Base-by-base conservation (phyloP, 257 asterid species). In the Solanum pimpinellifolium region DNA sequence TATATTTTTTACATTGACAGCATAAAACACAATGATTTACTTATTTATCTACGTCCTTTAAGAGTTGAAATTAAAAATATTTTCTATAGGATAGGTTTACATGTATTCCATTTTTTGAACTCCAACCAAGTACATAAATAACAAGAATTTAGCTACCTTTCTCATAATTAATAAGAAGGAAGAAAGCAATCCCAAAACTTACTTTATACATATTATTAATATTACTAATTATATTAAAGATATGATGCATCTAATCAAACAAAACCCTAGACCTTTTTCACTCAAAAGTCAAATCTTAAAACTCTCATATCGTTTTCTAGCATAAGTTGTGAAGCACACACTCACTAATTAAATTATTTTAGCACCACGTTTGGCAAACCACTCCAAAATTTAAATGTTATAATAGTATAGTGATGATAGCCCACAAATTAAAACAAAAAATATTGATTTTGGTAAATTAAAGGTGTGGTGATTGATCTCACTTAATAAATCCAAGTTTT, bases 331-430 rank as follows among this genome's bases (percentile, higher is more conserved):
- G 87, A 84, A 75, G 83, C 86, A 85, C 68, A 23, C 20, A 23
- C 39, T 11, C 2, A 11, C 37, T 65, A 29, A 29, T 29, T 69
- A 66, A 66, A 49, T 31, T 47, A 49, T 81, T 47, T 85, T 88
- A 9, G 49, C 88, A 41, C 27, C 68, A 31, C 20, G 29, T 77
- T 85, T 65, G 90, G 90, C 88, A 85, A 88, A 88, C 90, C 13
- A 88, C 88, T 85, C 47, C 83, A 25, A 68, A 29, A 65, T 47
- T 16, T 77, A 65, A 77, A 81, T 47, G 69, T 4, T 81, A 29
- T 49, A 15, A 46, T 46, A 78, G 35, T 42, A 44, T 9, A 75
- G 44, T 29, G 85, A 81, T 20, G 44, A 49, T 49, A 81, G 15
- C 46, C 42, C 69, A 29, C 85, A 81, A 46, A 35, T 18, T 35